Percentiles rank a stretch among this genome's conserved stretches.
phyloP scores from a whole-genome alignment of 805 yeast genomes.

The Cyberlindnera maclurae region DNA sequence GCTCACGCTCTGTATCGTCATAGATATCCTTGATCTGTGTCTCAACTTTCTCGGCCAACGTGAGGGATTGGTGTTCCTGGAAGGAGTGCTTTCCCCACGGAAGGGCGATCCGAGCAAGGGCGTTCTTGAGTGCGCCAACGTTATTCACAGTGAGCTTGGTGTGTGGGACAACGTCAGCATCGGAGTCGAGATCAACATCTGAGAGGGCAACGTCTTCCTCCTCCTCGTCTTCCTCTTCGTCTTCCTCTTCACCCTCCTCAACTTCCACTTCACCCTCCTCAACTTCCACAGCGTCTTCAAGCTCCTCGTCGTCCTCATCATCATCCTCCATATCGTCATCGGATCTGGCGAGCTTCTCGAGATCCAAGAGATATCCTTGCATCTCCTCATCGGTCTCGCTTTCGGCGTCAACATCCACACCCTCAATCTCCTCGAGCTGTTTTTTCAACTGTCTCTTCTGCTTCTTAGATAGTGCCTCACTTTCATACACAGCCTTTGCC shows the following conservation, averaged over 20 bases:
- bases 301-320: conserved; percentile 27
- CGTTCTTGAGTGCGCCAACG: conserved; percentile 68
- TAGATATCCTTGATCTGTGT: conserved; percentile 75
- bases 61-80: conserved; percentile 75
- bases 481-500: conserved; percentile 33
- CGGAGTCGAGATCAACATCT: conserved; percentile 88
- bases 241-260: conserved; percentile 39
- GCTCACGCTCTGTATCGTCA: conserved; percentile 93
- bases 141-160: conserved; percentile 87
- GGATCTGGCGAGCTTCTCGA: conserved; percentile 49
- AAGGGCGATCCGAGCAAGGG: conserved; percentile 58
- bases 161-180: conserved; percentile 90
- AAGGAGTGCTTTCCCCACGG: conserved; percentile 59
- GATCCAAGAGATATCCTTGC: conserved; percentile 39
- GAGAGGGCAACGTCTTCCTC: conserved; percentile 81
- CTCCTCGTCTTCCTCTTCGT: conserved; percentile 47
- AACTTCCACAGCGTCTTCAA: conserved; percentile 30
- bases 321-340: conserved; percentile 33
- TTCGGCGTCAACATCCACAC: conserved; percentile 31
- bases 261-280: conserved; percentile 37
- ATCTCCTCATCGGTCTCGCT: conserved; percentile 40
- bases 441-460: conserved; percentile 57
- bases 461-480: conserved; percentile 51
- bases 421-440: conserved; percentile 19
- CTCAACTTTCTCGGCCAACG: conserved; percentile 54